Conservation (phyloP, 306 rosid species). For the Leucaena leucocephala region DNA sequence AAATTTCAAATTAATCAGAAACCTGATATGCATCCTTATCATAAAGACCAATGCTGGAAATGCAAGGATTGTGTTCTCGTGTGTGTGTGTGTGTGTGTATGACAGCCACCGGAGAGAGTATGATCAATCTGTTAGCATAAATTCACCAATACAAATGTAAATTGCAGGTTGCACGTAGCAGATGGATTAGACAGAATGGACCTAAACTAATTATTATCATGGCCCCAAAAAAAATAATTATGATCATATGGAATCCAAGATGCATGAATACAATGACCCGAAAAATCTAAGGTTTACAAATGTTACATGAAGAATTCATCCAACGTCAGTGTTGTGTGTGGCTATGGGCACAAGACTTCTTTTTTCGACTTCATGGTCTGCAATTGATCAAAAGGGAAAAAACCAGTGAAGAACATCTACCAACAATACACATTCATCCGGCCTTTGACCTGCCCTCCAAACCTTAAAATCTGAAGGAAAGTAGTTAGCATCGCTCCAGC, state of each 20-base stretch:
- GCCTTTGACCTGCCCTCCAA: constrained; percentile 67
- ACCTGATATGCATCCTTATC: not conserved
- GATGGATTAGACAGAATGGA: constrained; percentile 32
- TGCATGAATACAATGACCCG: not conserved
- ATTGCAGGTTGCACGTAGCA: constrained; percentile 17
- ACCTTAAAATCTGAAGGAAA: constrained; percentile 74
- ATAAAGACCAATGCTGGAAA: not conserved
- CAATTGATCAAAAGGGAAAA: constrained; percentile 31
- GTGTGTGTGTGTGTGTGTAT: too few species aligned
- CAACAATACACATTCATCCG: constrained; percentile 53
- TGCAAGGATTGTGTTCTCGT: not conserved
- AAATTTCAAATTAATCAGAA: not conserved
- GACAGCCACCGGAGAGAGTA: not conserved
- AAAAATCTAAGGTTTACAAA: not conserved
- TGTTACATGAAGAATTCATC: not conserved
- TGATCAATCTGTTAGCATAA: constrained; percentile 4
- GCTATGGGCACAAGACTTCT: not conserved
- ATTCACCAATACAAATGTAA: constrained; percentile 23
- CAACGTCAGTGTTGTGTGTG: not conserved
- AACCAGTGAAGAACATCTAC: constrained; percentile 44
- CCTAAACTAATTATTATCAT: not conserved
- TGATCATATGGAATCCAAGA: constrained; percentile 15
- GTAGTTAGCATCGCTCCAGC: constrained; percentile 71
- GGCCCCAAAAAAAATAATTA: not conserved
- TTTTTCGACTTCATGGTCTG: not conserved